Evolutionary conservation across 495 filamentous ascomycete genomes (phyloP).

Genomic region (Penicillium mononematosum): DNA sequence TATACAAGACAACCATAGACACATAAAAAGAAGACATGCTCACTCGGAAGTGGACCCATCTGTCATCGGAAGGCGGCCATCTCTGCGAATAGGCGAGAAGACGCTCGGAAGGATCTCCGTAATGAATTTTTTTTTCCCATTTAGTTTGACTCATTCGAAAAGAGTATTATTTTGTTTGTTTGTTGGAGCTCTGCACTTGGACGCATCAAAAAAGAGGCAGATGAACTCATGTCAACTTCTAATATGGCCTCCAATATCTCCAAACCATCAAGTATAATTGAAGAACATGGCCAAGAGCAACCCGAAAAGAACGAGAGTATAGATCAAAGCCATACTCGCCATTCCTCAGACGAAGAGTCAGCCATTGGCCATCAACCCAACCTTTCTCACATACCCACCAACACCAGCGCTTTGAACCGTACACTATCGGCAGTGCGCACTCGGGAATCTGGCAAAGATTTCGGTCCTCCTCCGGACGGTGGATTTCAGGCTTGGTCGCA

Average conservation of each 20-base stretch:
- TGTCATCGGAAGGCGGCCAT: constrained; percentile 21
- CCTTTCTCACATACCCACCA: constrained; percentile 29
- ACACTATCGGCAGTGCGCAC: constrained; percentile 46
- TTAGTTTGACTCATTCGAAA: background rate
- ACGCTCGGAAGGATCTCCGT: background rate
- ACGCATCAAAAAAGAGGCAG: background rate
- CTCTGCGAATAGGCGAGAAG: constrained; percentile 23
- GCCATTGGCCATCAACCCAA: constrained; percentile 10
- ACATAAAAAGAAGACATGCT: background rate
- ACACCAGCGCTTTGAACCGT: constrained; percentile 30
- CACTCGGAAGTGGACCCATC: constrained; percentile 11
- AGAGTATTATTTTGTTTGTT: background rate
- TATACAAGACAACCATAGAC: background rate
- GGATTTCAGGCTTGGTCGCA: constrained; percentile 66
- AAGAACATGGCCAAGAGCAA: background rate
- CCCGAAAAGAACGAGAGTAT: constrained; percentile 5
- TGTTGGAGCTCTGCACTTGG: no score
- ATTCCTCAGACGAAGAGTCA: constrained; percentile 29
- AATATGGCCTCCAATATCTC: background rate
- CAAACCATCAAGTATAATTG: background rate
- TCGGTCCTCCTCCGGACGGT: constrained; percentile 52
- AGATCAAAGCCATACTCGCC: background rate
- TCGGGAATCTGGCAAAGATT: constrained; percentile 49
- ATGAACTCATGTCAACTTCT: background rate
- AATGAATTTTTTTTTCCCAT: background rate